Evolutionary conservation across 768 basidiomycete species (phyloP), one percentile per base, ranked within the genome.

Genomic region (Butyriboletus loyo): DNA sequence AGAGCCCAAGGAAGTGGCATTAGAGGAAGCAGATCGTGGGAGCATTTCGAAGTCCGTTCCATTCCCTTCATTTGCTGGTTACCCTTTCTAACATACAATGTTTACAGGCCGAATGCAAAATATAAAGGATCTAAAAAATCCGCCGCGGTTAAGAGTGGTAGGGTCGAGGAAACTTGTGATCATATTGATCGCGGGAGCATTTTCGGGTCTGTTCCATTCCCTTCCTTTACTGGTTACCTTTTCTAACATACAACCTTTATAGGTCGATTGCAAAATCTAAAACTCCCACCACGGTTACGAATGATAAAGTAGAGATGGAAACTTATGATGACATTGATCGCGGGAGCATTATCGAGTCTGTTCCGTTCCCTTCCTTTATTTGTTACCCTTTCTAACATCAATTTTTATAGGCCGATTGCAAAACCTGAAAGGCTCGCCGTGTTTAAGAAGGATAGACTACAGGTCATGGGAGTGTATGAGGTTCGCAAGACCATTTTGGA

Each of bases 261-360:
- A 37, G 36, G 36, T 9, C 19, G 36, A 10, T 19, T 17, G 7
- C 35, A n/a, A 19, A 4, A 4, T 10, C 5, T 9, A 8, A 19
- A 19, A 9, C 2, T 9, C 36, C 19, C 9, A 8, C 4, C 0
- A 37, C 39, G 9, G 34, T 15, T 0, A 52, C 15, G 22, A 40
- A 59, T 37, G 30, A 31, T 6, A 31, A 19, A 2, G 54, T 61
- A 40, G 17, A 50, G 13, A 60, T 74, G 54, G 69, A 68, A 17
- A 46, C 76, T 38, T 10, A 53, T 1, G 72, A 73, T n/a, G n/a
- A n/a, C n/a, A n/a, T n/a, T 14, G 70, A 79, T 31, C 66, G 69
- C 25, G 51, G 55, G 48, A 60, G 65, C 7, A 76, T 77, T 19
- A 31, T 49, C 2, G 67, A 70, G 76, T 77, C 47, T 17, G 72